A percentile compares a stretch with the other conserved stretches of the same genome.
These are phyloP conservation scores for Aphanomyces cochlioides DNA, from an alignment of 352 stramenopile genomes.

Conservation along the genomic window DNA sequence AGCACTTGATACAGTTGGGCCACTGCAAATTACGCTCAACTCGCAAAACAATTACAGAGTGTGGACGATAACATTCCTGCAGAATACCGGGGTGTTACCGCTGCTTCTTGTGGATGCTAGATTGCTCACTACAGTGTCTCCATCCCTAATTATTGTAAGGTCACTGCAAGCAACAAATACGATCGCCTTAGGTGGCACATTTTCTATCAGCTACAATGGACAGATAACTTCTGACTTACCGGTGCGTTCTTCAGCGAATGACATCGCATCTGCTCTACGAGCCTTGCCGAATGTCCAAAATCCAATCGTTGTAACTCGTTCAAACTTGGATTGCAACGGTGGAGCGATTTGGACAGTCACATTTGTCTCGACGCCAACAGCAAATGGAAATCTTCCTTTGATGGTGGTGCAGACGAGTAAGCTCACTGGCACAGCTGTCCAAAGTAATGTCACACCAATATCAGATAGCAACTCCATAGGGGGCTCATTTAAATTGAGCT, in stretches of 20 bases:
- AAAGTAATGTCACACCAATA: not conserved
- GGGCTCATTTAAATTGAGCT: constrained; percentile 21
- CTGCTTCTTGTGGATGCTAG: not conserved
- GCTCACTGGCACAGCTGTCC: constrained; percentile 2
- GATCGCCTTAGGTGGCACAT: constrained; percentile 9
- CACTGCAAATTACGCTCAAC: not conserved
- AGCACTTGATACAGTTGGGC: constrained; percentile 13
- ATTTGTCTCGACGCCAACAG: constrained; percentile 18
- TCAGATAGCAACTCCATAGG: constrained; percentile 14
- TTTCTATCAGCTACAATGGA: constrained; percentile 24
- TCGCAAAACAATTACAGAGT: not conserved
- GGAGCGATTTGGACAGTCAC: constrained; percentile 17
- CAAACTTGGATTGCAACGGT: constrained; percentile 20
- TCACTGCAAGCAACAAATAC: not conserved
- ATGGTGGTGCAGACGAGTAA: not conserved
- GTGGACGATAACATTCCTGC: constrained; percentile 18
- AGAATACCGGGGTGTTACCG: constrained; percentile 11
- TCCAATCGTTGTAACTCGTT: constrained; percentile 5
- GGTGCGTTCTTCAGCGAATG: constrained; percentile 3
- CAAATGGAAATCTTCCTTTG: constrained; percentile 25
- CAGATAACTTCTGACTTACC: not conserved
- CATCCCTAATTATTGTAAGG: not conserved
- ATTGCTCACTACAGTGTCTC: not conserved
- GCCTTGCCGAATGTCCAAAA: constrained; percentile 25
- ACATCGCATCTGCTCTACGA: not conserved